Evolutionary conservation across 768 basidiomycete species (phyloP).

Genomic region (Mycena rosella): DNA sequence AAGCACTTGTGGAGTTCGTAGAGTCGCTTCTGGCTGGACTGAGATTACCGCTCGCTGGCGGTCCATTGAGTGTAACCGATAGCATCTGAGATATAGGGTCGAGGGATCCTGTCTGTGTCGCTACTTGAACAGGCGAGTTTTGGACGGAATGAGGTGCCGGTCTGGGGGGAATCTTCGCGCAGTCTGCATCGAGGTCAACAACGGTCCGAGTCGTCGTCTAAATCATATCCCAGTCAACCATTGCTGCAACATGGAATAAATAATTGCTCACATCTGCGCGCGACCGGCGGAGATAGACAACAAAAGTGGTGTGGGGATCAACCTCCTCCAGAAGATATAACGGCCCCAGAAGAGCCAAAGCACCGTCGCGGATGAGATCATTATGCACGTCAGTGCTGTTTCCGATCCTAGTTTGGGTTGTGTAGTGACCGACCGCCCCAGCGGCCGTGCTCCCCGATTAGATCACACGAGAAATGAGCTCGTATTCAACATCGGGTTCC

Average conservation of each 20-base stretch:
- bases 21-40: slow-evolving; percentile 4
- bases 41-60: neutral
- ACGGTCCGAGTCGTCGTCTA: neutral
- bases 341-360: neutral
- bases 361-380: neutral
- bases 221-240: neutral
- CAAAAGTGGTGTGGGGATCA: neutral
- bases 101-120: neutral
- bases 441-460: no score
- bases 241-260: neutral
- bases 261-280: neutral
- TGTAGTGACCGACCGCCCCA: no score
- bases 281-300: neutral
- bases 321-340: neutral
- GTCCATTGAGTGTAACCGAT: neutral
- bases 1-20: neutral
- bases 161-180: neutral
- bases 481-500: slow-evolving; percentile 3
- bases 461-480: no score
- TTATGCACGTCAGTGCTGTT: no score
- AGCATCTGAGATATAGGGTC: neutral
- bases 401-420: no score
- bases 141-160: neutral
- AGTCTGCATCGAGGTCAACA: neutral
- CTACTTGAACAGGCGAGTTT: neutral